Evolutionary conservation across 129 eudicot species (phyloP).

Genomic region (Flaveria ramosissima): DNA sequence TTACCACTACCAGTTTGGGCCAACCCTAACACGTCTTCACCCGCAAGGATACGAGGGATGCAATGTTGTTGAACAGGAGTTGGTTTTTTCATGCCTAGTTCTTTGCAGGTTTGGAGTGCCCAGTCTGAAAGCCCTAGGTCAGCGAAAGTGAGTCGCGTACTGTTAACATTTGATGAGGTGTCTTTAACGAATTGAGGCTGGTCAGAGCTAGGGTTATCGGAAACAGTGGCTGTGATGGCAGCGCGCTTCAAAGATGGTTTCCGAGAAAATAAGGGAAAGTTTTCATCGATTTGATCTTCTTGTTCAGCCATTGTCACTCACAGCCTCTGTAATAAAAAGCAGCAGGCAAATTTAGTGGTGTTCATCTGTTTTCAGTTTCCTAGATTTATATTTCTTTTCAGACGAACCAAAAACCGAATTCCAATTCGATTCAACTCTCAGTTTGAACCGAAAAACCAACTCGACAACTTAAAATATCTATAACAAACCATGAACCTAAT

Average conservation of each 20-base stretch:
- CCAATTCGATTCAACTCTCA: too few species aligned
- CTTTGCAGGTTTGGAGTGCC: slow-evolving; percentile 73
- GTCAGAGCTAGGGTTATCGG: slow-evolving; percentile 25
- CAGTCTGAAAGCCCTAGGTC: slow-evolving; percentile 72
- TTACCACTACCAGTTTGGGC: slow-evolving; percentile 91
- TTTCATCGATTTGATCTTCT: slow-evolving; percentile 39
- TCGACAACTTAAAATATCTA: too few species aligned
- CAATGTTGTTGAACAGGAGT: slow-evolving; percentile 85
- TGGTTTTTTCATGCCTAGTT: slow-evolving; percentile 71
- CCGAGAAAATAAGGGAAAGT: slow-evolving; percentile 53
- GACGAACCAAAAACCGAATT: too few species aligned
- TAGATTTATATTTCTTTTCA: too few species aligned
- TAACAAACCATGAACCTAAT: too few species aligned
- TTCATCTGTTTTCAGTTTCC: too few species aligned
- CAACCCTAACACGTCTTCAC: slow-evolving; percentile 70
- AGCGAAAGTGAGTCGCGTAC: slow-evolving; percentile 41
- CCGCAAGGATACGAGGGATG: slow-evolving; percentile 69
- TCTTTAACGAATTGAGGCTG: slow-evolving; percentile 38
- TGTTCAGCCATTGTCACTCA: slow-evolving; percentile 30
- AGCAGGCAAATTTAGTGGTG: neutral
- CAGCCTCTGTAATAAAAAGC: neutral
- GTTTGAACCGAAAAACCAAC: too few species aligned
- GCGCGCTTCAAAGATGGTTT: neutral
- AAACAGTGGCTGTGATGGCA: neutral
- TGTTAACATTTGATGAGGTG: slow-evolving; percentile 39